Conservation (phyloP, 495 filamentous ascomycete species). For the Neurospora tetraspora region DNA sequence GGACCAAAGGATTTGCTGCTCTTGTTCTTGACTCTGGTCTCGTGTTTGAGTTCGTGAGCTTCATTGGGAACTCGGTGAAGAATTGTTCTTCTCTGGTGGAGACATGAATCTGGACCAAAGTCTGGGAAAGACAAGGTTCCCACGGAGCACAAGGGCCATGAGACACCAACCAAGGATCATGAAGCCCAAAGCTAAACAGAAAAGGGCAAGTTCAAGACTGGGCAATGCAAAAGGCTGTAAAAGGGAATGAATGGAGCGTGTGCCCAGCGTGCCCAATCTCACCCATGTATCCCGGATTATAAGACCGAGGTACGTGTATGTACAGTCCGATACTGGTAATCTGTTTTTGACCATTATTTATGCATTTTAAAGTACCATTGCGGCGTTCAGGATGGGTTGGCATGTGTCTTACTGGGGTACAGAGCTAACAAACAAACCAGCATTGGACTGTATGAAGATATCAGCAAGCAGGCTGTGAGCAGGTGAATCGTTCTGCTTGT, state of each 20-base stretch:
- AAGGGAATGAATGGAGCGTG: not conserved
- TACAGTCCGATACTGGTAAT: not conserved
- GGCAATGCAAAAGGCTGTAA: not conserved
- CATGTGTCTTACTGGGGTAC: no score
- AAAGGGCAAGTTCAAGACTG: not conserved
- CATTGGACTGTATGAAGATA: not conserved
- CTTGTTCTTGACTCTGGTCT: not conserved
- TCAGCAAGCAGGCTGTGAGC: not conserved
- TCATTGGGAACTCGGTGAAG: not conserved
- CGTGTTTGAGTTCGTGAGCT: not conserved
- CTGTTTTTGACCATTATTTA: no score
- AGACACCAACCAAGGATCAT: not conserved
- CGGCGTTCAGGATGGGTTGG: no score
- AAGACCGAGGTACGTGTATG: not conserved
- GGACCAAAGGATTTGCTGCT: not conserved
- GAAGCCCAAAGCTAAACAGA: not conserved
- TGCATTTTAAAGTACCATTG: no score
- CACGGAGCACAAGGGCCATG: not conserved
- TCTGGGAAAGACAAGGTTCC: not conserved
- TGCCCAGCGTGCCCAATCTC: not conserved
- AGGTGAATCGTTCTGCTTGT: not conserved
- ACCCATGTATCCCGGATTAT: not conserved
- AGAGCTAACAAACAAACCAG: no score
- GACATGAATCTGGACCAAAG: not conserved
- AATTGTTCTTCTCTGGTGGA: not conserved